Evolutionary conservation across 208 protist genomes (phyloP), one percentile per base, ranked within the genome.

Genomic region (Crithidia expoeki): DNA sequence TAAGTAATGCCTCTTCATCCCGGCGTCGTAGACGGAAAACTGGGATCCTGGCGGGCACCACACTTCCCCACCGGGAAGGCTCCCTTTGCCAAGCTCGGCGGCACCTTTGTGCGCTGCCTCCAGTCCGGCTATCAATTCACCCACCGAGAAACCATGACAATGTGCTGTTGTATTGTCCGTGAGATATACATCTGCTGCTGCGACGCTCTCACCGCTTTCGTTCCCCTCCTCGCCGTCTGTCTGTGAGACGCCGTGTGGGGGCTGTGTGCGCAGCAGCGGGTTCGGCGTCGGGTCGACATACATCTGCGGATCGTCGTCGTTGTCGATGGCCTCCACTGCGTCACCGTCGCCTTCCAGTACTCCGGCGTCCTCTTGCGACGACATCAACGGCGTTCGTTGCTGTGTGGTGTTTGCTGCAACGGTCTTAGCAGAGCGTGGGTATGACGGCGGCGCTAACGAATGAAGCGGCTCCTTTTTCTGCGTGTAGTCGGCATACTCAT

Each of bases 21-120:
- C 77, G 12, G 72, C 57, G 51, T 90, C 80, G 64, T 88, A 93
- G 25, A 93, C 70, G 28, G 83, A 88, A 64, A 93, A 84, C 36
- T 55, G 51, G 34, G 49, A 86, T 3, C 71, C 72, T 3, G 58
- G 28, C 0, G 76, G 73, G 52, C 77, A 88, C 59, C 56, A 64
- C 23, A 83, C 25, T 27, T 64, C 72, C 10, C 44, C 44, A 38
- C 17, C 40, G 1, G 19, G n/a, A n/a, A n/a, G 11, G 47, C 14
- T 14, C 6, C 4, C 47, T 4, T 28, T 4, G 1, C 14, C 46
- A 23, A 2, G 52, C 12, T 10, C 32, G 0, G 25, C 23, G 1
- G 14, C 36, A 19, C 12, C 19, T 17, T 10, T 3, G 11, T 25
- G 17, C 10, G 42, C 59, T 16, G 46, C 42, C 56, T 76, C 51